phyloP scores from a whole-genome alignment of 1,284 basidiomycete genomes.

The Cryptococcus depauperatus region DNA sequence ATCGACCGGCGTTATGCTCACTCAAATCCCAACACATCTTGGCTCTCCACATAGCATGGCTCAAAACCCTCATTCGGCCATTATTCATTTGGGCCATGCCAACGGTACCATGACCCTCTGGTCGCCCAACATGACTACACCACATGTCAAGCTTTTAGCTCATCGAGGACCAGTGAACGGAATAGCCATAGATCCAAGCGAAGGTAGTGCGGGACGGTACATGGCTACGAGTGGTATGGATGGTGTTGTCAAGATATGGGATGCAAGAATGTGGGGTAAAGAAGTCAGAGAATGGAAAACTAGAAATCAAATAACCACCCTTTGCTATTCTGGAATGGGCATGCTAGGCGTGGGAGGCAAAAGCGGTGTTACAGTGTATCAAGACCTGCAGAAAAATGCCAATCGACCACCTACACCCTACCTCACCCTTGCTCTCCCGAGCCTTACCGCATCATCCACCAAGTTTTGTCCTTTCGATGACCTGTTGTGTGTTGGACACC shows the following conservation, averaged over 20 bases:
- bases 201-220: constrained; percentile 66
- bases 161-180: constrained; percentile 81
- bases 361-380: constrained; percentile 65
- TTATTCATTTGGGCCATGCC: constrained; percentile 87
- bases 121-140: constrained; percentile 88
- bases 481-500: constrained; percentile 66
- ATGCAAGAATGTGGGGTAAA: constrained; percentile 88
- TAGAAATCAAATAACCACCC: constrained; percentile 48
- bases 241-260: constrained; percentile 87
- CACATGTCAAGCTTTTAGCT: constrained; percentile 83
- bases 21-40: constrained; percentile 82
- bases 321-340: constrained; percentile 58
- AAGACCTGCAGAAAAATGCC: constrained; percentile 14
- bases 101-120: constrained; percentile 79
- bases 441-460: constrained; percentile 56
- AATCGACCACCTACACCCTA: constrained; percentile 61
- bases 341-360: constrained; percentile 73
- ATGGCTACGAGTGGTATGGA: constrained; percentile 87
- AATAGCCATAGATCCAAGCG: constrained; percentile 69
- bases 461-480: constrained; percentile 88
- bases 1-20: constrained; percentile 79
- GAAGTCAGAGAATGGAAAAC: constrained; percentile 72
- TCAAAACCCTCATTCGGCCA: constrained; percentile 85
- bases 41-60: constrained; percentile 80
- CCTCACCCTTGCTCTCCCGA: constrained; percentile 58